These are phyloP conservation scores for Epichloe scottii DNA, from an alignment of 2,329 filamentous ascomycete genomes.

Conservation along the genomic window DNA sequence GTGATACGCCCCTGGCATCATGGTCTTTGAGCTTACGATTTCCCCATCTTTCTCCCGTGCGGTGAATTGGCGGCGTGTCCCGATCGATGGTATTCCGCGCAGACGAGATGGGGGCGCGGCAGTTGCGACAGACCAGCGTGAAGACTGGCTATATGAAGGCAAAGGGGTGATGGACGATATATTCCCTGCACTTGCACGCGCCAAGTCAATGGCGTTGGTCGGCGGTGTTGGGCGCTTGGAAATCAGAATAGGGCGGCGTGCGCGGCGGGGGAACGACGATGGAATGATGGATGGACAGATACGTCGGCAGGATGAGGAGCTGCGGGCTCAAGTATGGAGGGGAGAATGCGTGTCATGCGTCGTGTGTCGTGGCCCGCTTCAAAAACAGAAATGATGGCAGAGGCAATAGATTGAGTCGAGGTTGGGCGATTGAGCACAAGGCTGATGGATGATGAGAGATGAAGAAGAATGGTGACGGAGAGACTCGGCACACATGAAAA, in stretches of 20 bases:
- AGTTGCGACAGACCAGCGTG: no score
- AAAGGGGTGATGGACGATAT: background rate
- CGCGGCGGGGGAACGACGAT: background rate
- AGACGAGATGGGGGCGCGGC: background rate
- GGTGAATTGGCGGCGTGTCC: background rate
- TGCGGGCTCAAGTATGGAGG: background rate
- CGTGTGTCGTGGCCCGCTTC: background rate
- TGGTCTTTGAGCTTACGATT: conserved; percentile 5
- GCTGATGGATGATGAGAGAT: background rate
- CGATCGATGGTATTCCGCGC: background rate
- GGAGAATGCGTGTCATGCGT: background rate
- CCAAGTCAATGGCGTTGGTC: no score
- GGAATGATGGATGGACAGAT: background rate
- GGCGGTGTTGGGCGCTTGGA: background rate
- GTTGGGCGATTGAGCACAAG: background rate
- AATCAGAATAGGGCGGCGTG: background rate
- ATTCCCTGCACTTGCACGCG: no score
- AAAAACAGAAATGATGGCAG: background rate
- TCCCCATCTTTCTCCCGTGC: conserved; percentile 4
- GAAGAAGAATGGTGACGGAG: background rate
- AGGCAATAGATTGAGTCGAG: background rate
- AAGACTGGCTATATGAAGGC: no score
- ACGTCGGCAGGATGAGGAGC: background rate
- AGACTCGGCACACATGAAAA: background rate
- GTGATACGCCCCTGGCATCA: background rate